Evolutionary conservation across 106 monocot genomes (phyloP).

Genomic region (Allium sativum): DNA sequence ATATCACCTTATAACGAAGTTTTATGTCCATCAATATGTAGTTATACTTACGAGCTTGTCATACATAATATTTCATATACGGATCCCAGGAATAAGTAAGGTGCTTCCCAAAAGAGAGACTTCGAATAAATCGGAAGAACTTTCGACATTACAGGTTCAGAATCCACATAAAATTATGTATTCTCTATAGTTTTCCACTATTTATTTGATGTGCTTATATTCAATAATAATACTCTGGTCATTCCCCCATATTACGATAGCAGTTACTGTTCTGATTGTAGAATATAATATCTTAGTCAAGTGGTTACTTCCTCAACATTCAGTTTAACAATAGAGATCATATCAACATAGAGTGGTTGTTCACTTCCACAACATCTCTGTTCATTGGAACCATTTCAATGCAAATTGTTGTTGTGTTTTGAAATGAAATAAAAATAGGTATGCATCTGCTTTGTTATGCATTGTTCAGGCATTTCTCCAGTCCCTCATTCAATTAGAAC

Average conservation of each 20-base stretch:
- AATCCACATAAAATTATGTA: conserved; percentile 5
- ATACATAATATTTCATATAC: background rate
- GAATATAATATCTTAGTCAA: conserved; percentile 23
- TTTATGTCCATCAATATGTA: no score
- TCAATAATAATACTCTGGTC: background rate
- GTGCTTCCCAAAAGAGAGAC: conserved; percentile 34
- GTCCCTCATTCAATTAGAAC: conserved; percentile 59
- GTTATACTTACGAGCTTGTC: no score
- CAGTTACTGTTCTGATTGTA: conserved; percentile 12
- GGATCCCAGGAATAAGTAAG: conserved; percentile 48
- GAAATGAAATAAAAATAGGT: conserved; percentile 26
- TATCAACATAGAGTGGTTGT: conserved; percentile 45
- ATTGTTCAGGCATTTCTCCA: conserved; percentile 58
- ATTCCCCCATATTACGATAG: no score
- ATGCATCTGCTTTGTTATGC: conserved; percentile 66
- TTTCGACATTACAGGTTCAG: conserved; percentile 54
- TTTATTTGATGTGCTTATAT: background rate
- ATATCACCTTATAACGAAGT: background rate
- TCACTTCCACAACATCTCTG: conserved; percentile 1
- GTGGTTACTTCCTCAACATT: conserved; percentile 42
- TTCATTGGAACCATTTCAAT: no score
- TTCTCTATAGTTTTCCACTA: background rate
- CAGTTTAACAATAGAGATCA: conserved; percentile 23
- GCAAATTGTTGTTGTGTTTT: background rate
- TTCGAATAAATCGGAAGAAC: conserved; percentile 28